These are phyloP conservation scores for Symbiodinium pilosum DNA, from an alignment of 73 alveolate species.

Conservation along the genomic window DNA sequence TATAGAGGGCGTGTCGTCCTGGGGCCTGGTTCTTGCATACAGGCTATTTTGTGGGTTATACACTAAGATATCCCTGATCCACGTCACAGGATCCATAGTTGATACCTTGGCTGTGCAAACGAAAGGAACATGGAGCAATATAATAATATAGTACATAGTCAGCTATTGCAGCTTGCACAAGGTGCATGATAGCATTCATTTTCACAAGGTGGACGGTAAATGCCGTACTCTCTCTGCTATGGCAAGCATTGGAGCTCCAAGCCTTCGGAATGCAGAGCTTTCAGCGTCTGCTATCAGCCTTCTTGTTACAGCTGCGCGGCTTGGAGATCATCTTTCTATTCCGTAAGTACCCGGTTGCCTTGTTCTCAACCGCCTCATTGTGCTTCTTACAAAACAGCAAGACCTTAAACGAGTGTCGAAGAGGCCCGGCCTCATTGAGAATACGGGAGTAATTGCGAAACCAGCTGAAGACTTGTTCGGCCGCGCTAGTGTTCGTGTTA, in stretches of 20 bases:
- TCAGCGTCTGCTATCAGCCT: neutral
- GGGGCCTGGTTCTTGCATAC: neutral
- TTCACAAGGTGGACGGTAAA: neutral
- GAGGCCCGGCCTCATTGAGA: neutral
- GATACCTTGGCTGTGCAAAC: too few relatives aligned
- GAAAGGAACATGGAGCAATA: too few relatives aligned
- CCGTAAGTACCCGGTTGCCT: neutral
- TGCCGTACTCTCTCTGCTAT: neutral
- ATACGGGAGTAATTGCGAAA: neutral
- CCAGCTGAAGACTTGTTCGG: slow-evolving; percentile 1
- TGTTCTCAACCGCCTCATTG: neutral
- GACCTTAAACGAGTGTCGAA: neutral
- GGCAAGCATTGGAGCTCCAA: neutral
- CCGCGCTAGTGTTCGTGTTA: neutral
- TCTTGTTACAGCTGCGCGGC: neutral
- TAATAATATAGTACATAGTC: too few relatives aligned
- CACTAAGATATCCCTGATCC: neutral
- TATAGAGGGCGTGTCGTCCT: neutral
- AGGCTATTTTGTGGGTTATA: neutral
- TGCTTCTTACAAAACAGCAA: neutral
- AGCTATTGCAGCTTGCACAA: neutral
- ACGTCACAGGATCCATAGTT: too few relatives aligned
- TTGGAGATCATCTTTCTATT: neutral
- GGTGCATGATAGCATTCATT: neutral
- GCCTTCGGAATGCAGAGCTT: neutral